Conservation (phyloP, 306 rosid species). For the Cajanus cajan region DNA sequence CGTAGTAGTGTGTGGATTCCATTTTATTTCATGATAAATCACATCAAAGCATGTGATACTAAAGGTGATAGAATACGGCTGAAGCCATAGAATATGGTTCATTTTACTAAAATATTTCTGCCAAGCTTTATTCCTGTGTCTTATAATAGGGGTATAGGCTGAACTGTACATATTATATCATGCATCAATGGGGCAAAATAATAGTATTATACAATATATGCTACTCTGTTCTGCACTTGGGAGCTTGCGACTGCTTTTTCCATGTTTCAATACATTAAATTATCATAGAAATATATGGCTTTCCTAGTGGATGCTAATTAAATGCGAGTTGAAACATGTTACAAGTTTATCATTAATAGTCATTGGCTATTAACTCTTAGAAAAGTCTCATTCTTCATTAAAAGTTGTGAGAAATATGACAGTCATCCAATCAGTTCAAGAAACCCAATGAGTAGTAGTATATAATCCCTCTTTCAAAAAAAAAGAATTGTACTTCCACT, state of each 20-base stretch:
- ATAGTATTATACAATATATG: no score
- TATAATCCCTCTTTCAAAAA: background rate
- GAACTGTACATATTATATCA: background rate
- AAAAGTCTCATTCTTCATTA: background rate
- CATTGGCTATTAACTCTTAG: background rate
- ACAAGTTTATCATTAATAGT: background rate
- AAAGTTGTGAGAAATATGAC: background rate
- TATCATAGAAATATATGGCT: background rate
- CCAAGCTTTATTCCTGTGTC: slow-evolving; percentile 34
- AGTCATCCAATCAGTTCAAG: background rate
- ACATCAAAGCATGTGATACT: slow-evolving; percentile 52
- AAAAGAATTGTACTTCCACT: background rate
- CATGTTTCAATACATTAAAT: background rate
- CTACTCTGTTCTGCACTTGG: slow-evolving; percentile 26
- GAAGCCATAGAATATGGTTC: slow-evolving; percentile 38
- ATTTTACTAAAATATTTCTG: slow-evolving; percentile 30
- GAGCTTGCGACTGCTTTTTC: slow-evolving; percentile 4
- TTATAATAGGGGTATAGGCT: background rate
- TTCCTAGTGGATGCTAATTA: background rate
- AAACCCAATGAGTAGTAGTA: background rate
- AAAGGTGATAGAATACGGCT: slow-evolving; percentile 38
- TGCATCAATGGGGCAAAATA: background rate
- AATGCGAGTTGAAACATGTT: background rate
- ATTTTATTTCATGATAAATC: slow-evolving; percentile 33
- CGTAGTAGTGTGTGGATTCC: slow-evolving; percentile 5